These are phyloP conservation scores for Seminavis robusta DNA, from an alignment of 108 stramenopile species.

Conservation along the genomic window DNA sequence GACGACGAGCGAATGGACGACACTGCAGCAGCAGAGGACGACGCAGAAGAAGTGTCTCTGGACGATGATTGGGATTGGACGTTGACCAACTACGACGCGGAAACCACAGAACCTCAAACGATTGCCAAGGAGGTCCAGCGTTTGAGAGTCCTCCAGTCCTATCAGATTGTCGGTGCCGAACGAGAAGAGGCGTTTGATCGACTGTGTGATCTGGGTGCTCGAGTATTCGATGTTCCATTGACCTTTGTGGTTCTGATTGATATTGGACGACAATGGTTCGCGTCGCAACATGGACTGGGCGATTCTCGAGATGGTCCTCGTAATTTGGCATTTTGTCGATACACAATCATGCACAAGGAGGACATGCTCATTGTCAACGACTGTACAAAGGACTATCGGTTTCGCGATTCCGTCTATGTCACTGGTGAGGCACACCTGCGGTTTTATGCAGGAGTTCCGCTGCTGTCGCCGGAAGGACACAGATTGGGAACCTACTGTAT, in stretches of 20 bases:
- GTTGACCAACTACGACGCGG: slow-evolving; percentile 7
- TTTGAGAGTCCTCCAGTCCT: slow-evolving; percentile 1
- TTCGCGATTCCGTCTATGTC: slow-evolving; percentile 59
- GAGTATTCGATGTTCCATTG: slow-evolving; percentile 71
- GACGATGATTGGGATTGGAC: slow-evolving; percentile 8
- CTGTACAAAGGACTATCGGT: slow-evolving; percentile 62
- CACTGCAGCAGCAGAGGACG: too few species aligned
- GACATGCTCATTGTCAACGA: slow-evolving; percentile 57
- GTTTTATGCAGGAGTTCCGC: slow-evolving; percentile 78
- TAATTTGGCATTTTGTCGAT: slow-evolving; percentile 66
- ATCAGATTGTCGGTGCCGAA: slow-evolving; percentile 7
- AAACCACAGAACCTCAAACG: not conserved
- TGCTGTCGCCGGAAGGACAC: slow-evolving; percentile 39
- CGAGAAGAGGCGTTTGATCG: slow-evolving; percentile 32
- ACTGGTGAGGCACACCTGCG: slow-evolving; percentile 58
- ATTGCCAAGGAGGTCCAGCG: slow-evolving; percentile 5
- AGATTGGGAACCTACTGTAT: slow-evolving; percentile 79
- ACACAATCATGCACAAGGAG: slow-evolving; percentile 46
- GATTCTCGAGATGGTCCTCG: slow-evolving; percentile 55
- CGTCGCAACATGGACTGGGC: slow-evolving; percentile 13
- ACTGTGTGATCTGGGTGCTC: slow-evolving; percentile 30
- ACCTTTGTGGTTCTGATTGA: slow-evolving; percentile 64
- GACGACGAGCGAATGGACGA: too few species aligned
- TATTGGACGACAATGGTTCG: slow-evolving; percentile 76
- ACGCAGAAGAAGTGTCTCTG: too few species aligned